These are phyloP conservation scores for Phytopythium montanum DNA, from an alignment of 352 stramenopile genomes.

Conservation along the genomic window DNA sequence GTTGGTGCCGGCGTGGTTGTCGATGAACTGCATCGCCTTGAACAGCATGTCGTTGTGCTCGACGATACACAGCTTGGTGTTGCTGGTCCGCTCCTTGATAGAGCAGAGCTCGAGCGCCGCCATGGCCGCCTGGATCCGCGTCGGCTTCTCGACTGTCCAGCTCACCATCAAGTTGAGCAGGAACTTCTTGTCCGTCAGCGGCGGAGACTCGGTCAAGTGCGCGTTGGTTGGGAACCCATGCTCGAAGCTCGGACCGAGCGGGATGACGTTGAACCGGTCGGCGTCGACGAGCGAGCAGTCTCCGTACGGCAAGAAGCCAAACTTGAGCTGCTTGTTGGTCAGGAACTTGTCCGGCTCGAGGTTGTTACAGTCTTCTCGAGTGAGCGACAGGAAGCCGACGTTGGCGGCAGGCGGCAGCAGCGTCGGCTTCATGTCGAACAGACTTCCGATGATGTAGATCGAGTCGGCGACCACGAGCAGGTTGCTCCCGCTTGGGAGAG, in stretches of 20 bases:
- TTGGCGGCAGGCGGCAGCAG: slow-evolving; percentile 16
- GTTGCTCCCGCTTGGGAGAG: slow-evolving; percentile 30
- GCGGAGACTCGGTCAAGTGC: slow-evolving; percentile 22
- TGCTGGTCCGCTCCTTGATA: slow-evolving; percentile 12
- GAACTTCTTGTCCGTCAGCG: slow-evolving; percentile 20
- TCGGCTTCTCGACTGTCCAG: slow-evolving; percentile 63
- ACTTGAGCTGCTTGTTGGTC: slow-evolving; percentile 30
- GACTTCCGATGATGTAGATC: slow-evolving; percentile 21
- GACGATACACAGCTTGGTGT: slow-evolving; percentile 34
- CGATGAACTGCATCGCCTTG: slow-evolving; percentile 51
- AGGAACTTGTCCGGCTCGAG: slow-evolving; percentile 20
- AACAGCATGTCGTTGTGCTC: slow-evolving; percentile 62
- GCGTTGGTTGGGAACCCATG: slow-evolving; percentile 57
- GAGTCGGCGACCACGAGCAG: slow-evolving; percentile 34
- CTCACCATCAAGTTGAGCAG: slow-evolving; percentile 67
- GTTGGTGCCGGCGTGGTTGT: slow-evolving; percentile 34
- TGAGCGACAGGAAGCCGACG: slow-evolving; percentile 42
- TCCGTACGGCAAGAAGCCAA: slow-evolving; percentile 56
- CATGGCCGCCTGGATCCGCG: slow-evolving; percentile 56
- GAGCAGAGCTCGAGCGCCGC: slow-evolving; percentile 39
- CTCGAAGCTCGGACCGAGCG: slow-evolving; percentile 55
- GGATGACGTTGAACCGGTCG: slow-evolving; percentile 40
- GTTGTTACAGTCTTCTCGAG: slow-evolving; percentile 62
- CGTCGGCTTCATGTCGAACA: slow-evolving; percentile 17
- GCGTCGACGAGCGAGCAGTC: slow-evolving; percentile 58